Percentiles rank a stretch among this genome's conserved stretches.
These are phyloP conservation scores for Sesbania bispinosa DNA, from an alignment of 306 rosid species.

Conservation along the genomic window DNA sequence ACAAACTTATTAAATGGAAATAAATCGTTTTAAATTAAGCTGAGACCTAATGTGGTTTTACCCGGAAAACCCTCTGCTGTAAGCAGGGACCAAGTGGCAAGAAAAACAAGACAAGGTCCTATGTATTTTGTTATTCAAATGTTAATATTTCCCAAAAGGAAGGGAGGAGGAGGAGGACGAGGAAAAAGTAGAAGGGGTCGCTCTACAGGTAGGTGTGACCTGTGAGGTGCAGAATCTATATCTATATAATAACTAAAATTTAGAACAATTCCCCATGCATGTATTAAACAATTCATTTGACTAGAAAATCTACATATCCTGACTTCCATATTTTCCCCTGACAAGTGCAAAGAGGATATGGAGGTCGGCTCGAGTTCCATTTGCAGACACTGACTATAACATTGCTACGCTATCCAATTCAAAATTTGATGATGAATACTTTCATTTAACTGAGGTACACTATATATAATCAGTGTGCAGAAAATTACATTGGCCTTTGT, in stretches of 20 bases:
- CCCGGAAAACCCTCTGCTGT: no score
- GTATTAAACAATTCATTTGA: neutral
- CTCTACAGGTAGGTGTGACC: neutral
- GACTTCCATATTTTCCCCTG: constrained; percentile 8
- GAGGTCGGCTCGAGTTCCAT: constrained; percentile 9
- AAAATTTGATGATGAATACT: constrained; percentile 30
- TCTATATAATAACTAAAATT: neutral
- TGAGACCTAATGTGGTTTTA: no score
- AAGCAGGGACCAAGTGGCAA: no score
- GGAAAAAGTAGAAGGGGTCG: no score
- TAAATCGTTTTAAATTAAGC: no score
- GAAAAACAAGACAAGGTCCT: no score
- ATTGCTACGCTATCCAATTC: constrained; percentile 21
- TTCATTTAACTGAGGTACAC: constrained; percentile 46
- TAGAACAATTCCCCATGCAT: neutral
- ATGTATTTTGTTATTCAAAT: no score
- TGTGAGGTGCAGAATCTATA: neutral
- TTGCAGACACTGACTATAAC: constrained; percentile 12
- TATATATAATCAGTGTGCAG: constrained; percentile 46
- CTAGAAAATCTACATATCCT: constrained; percentile 19
- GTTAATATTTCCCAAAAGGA: neutral
- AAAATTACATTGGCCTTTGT: constrained; percentile 50
- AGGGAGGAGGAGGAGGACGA: neutral
- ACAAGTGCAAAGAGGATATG: neutral
- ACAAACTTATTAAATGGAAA: no score